phyloP scores from a whole-genome alignment of 2,329 filamentous ascomycete genomes.

The Passalora sequoiae region DNA sequence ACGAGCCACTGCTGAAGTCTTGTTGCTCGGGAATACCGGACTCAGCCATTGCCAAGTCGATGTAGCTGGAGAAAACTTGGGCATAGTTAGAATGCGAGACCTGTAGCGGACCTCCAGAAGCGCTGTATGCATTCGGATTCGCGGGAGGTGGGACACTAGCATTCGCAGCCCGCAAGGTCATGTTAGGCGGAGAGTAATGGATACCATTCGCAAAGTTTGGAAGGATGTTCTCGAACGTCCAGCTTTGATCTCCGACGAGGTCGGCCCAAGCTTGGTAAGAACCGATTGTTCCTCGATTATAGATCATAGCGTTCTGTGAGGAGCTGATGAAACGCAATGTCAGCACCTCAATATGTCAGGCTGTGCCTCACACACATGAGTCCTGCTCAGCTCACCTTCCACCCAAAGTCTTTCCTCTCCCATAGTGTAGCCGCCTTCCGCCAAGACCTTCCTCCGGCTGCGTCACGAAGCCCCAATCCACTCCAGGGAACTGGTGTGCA shows the following conservation, averaged over 20 bases:
- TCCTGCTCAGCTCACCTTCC: conserved; percentile 18
- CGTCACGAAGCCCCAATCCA: conserved; percentile 18
- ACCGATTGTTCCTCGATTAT: conserved; percentile 31
- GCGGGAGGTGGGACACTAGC: conserved; percentile 13
- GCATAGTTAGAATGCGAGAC: conserved; percentile 14
- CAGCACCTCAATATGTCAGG: too few species aligned
- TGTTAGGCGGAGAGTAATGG: conserved; percentile 6
- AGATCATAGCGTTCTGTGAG: conserved; percentile 26
- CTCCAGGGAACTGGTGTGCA: conserved; percentile 13
- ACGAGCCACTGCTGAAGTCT: conserved; percentile 11
- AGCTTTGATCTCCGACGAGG: conserved; percentile 33
- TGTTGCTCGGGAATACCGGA: conserved; percentile 10
- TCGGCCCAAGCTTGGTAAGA: conserved; percentile 36
- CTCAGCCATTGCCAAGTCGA: conserved; percentile 9
- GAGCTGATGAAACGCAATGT: too few species aligned
- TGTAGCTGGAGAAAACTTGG: conserved; percentile 13
- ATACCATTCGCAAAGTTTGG: conserved; percentile 19
- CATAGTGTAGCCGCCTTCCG: conserved; percentile 18
- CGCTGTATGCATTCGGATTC: conserved; percentile 4
- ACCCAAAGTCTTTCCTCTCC: conserved; percentile 28
- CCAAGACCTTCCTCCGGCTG: conserved; percentile 8
- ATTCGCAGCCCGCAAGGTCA: conserved; percentile 8
- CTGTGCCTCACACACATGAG: too few species aligned
- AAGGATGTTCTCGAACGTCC: conserved; percentile 29
- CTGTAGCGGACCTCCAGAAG: conserved; percentile 8